Evolutionary conservation across 2,329 filamentous ascomycete genomes (phyloP).

Genomic region (Colletotrichum nymphaeae): DNA sequence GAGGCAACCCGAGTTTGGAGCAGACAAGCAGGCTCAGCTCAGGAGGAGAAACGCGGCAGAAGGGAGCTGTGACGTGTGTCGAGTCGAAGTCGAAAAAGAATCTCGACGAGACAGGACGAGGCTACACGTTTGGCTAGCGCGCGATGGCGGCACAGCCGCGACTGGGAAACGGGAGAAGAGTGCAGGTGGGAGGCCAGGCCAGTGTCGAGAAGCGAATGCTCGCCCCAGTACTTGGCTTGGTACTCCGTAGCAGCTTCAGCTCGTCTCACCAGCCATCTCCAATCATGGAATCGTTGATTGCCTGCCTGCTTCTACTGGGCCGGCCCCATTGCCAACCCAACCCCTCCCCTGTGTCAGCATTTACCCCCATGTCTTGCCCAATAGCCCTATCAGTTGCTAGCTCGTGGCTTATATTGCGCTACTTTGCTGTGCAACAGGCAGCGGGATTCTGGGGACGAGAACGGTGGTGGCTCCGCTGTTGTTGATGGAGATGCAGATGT

Average conservation of each 20-base stretch:
- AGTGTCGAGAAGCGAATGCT: not conserved
- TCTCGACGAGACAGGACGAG: constrained; percentile 8
- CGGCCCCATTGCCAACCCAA: not conserved
- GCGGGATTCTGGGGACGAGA: not conserved
- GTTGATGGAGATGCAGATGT: constrained; percentile 22
- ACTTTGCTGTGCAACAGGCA: constrained; percentile 24
- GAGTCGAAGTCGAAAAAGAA: not conserved
- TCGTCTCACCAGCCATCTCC: constrained; percentile 18
- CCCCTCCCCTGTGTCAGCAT: constrained; percentile 17
- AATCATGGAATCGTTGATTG: not conserved
- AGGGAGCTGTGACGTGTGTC: not conserved
- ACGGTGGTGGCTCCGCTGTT: not conserved
- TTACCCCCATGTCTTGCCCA: constrained; percentile 32
- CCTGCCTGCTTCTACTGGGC: not conserved
- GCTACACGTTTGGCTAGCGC: constrained; percentile 23
- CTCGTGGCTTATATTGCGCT: constrained; percentile 8
- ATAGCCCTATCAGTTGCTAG: constrained; percentile 25
- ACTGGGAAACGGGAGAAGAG: not conserved
- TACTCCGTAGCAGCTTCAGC: not conserved
- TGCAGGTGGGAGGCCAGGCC: not conserved
- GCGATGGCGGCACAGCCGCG: constrained; percentile 22
- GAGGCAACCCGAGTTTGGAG: constrained; percentile 19
- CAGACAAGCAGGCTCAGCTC: constrained; percentile 3
- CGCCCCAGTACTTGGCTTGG: no score
- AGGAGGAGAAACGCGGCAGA: not conserved